Evolutionary conservation across 2,329 filamentous ascomycete genomes (phyloP).

Genomic region (Colletotrichum sp.): DNA sequence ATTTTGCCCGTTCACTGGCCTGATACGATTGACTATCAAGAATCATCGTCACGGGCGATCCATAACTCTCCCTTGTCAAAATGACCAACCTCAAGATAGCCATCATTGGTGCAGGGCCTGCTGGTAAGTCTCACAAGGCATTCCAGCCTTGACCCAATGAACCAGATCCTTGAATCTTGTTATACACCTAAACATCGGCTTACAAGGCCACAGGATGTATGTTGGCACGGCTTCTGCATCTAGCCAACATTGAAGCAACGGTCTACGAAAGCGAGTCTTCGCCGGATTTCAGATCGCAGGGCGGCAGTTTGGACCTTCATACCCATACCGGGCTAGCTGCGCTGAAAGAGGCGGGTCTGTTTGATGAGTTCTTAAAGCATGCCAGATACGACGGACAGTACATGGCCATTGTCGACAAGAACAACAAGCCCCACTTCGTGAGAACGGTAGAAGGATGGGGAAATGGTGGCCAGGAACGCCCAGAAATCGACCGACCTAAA

Average conservation of each 20-base stretch:
- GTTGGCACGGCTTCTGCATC: constrained; percentile 56
- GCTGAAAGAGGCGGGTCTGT: constrained; percentile 54
- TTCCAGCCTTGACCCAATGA: not conserved
- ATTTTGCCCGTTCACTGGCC: not conserved
- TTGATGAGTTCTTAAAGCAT: constrained; percentile 52
- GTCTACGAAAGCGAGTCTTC: constrained; percentile 56
- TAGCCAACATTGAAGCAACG: constrained; percentile 48
- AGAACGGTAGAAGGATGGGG: constrained; percentile 14
- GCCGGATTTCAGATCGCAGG: constrained; percentile 51
- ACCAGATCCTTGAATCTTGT: not conserved
- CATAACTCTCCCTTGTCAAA: not conserved
- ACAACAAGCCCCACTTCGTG: constrained; percentile 39
- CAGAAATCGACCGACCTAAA: constrained; percentile 58
- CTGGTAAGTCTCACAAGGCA: constrained; percentile 26
- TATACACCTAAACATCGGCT: not conserved
- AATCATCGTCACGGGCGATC: not conserved
- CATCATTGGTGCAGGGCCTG: constrained; percentile 54
- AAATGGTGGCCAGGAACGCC: constrained; percentile 41
- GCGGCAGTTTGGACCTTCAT: constrained; percentile 61
- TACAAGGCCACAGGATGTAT: constrained; percentile 40
- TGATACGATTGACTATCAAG: not conserved
- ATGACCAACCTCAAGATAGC: constrained; percentile 37
- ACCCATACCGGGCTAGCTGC: constrained; percentile 54
- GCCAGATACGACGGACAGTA: constrained; percentile 59
- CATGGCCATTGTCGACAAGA: constrained; percentile 48